phyloP scores from a whole-genome alignment of 1,284 basidiomycete genomes.

The Puccinia novopanici region DNA sequence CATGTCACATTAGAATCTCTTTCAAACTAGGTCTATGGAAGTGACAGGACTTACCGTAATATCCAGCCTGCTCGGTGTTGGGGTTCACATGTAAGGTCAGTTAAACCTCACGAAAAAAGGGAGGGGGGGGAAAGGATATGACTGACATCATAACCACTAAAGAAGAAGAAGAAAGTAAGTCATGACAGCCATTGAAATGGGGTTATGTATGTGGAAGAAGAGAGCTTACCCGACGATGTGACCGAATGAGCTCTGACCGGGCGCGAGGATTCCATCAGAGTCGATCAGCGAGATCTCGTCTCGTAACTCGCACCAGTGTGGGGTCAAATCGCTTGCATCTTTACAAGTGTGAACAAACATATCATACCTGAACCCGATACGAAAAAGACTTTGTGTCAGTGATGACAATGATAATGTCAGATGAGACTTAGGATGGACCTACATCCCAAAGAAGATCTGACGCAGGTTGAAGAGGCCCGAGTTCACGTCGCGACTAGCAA shows the following conservation, averaged over 20 bases:
- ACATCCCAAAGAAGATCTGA: slow-evolving; percentile 71
- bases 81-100: background rate
- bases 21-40: background rate
- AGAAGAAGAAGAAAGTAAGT: background rate
- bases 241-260: slow-evolving; percentile 38
- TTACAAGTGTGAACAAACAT: slow-evolving; percentile 38
- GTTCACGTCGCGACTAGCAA: slow-evolving; percentile 77
- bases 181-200: background rate
- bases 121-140: background rate
- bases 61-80: slow-evolving; percentile 22
- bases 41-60: slow-evolving; percentile 23
- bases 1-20: background rate
- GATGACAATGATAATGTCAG: too few species aligned
- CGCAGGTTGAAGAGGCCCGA: slow-evolving; percentile 76
- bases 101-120: background rate
- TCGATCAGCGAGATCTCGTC: slow-evolving; percentile 37
- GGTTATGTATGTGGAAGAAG: background rate
- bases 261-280: background rate
- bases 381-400: background rate
- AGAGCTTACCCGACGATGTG: slow-evolving; percentile 45
- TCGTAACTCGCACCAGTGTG: slow-evolving; percentile 21
- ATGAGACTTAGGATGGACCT: background rate
- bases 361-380: slow-evolving; percentile 20
- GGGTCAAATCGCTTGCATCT: slow-evolving; percentile 9
- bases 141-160: slow-evolving; percentile 46